Conservation (phyloP, 805 yeast genomes). For the Wickerhamomyces bovis region DNA sequence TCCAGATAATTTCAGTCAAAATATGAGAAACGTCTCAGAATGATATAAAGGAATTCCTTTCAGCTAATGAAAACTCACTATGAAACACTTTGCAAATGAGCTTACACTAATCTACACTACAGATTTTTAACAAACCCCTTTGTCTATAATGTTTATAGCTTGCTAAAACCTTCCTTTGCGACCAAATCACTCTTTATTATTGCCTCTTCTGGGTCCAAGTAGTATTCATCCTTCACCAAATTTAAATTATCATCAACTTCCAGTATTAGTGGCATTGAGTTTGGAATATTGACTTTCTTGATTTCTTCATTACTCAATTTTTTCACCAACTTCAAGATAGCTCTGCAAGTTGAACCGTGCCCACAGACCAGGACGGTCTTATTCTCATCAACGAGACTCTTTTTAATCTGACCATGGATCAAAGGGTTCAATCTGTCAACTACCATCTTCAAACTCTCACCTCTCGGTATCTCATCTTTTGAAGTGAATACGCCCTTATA, state of each 20-base stretch:
- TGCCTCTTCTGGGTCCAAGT: conserved; percentile 78
- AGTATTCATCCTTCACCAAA: conserved; percentile 51
- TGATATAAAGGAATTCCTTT: too few relatives aligned
- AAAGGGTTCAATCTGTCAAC: conserved; percentile 60
- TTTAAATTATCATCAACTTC: conserved; percentile 48
- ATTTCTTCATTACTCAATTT: conserved; percentile 61
- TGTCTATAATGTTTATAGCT: not conserved
- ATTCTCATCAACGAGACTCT: conserved; percentile 38
- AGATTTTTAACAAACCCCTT: too few relatives aligned
- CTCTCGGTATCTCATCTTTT: conserved; percentile 47
- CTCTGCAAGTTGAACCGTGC: conserved; percentile 80
- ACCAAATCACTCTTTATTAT: conserved; percentile 74
- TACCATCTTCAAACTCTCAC: conserved; percentile 73
- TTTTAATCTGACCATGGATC: conserved; percentile 42
- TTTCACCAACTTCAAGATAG: conserved; percentile 63
- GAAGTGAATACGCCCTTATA: conserved; percentile 25
- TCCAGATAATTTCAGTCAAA: too few relatives aligned
- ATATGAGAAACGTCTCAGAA: too few relatives aligned
- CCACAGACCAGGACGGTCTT: conserved; percentile 65
- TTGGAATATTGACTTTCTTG: conserved; percentile 72
- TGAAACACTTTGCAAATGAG: too few relatives aligned
- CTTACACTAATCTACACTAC: too few relatives aligned
- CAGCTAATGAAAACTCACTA: too few relatives aligned
- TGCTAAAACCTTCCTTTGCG: conserved; percentile 60
- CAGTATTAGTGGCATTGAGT: conserved; percentile 74